Conservation (phyloP, 2,329 filamentous ascomycete genomes). For the Teratosphaeria pseudoeucalypti region DNA sequence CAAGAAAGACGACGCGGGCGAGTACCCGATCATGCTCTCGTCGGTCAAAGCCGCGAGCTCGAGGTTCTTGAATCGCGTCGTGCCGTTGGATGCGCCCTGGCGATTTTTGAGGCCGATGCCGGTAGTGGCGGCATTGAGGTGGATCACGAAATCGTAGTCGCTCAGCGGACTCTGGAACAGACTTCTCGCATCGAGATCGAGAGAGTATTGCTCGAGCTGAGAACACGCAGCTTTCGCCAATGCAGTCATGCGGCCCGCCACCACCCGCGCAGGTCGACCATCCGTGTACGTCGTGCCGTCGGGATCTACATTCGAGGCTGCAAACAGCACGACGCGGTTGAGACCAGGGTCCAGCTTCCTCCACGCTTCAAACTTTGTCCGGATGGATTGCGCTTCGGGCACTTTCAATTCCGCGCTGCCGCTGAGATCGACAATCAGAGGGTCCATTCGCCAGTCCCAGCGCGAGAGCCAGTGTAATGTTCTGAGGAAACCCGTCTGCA, state of each 20-base stretch:
- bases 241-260: slow-evolving; percentile 71
- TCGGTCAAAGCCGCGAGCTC: slow-evolving; percentile 44
- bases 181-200: slow-evolving; percentile 39
- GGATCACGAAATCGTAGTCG: slow-evolving; percentile 82
- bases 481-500: slow-evolving; percentile 69
- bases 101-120: slow-evolving; percentile 22
- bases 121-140: slow-evolving; percentile 41
- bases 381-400: slow-evolving; percentile 50
- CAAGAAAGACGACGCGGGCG: slow-evolving; percentile 55
- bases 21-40: slow-evolving; percentile 40
- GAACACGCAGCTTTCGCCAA: slow-evolving; percentile 68
- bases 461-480: slow-evolving; percentile 68
- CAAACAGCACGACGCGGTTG: slow-evolving; percentile 73
- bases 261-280: slow-evolving; percentile 63
- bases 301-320: slow-evolving; percentile 65
- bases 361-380: slow-evolving; percentile 71
- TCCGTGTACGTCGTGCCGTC: slow-evolving; percentile 76
- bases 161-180: slow-evolving; percentile 63
- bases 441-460: slow-evolving; percentile 86
- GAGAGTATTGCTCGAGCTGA: slow-evolving; percentile 29
- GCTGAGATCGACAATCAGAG: slow-evolving; percentile 65
- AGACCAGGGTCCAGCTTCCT: slow-evolving; percentile 78
- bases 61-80: slow-evolving; percentile 69
- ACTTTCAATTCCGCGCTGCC: slow-evolving; percentile 43
- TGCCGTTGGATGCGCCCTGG: slow-evolving; percentile 26